These are phyloP conservation scores for Nothophytophthora sp. DNA, from an alignment of 352 stramenopile species.

Conservation along the genomic window DNA sequence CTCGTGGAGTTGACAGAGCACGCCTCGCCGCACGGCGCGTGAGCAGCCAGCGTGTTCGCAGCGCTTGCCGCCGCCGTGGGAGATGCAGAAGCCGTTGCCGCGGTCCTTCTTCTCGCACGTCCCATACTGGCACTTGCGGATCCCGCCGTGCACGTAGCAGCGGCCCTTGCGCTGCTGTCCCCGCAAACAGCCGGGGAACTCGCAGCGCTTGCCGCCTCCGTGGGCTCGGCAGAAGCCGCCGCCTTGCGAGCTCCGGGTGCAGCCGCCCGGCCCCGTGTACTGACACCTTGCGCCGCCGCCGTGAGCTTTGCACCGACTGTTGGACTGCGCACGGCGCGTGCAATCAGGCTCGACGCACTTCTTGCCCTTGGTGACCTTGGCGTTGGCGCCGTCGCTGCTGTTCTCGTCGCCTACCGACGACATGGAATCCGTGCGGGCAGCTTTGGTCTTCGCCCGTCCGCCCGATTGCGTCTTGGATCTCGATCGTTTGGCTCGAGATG, in stretches of 20 bases:
- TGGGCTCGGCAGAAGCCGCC: conserved; percentile 80
- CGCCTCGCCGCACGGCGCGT: conserved; percentile 56
- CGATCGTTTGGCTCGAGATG: conserved; percentile 16
- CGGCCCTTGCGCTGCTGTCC: conserved; percentile 82
- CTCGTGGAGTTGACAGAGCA: conserved; percentile 63
- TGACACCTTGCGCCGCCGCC: conserved; percentile 75
- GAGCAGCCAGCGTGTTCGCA: conserved; percentile 45
- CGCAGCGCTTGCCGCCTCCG: conserved; percentile 81
- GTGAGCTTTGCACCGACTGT: conserved; percentile 82
- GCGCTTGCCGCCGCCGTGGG: conserved; percentile 63
- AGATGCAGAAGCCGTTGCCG: conserved; percentile 77
- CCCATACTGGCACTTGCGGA: conserved; percentile 75
- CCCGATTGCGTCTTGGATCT: conserved; percentile 1
- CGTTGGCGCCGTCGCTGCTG: conserved; percentile 15
- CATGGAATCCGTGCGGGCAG: conserved; percentile 7
- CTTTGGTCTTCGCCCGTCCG: conserved; percentile 11
- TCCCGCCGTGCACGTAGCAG: conserved; percentile 85
- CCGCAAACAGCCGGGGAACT: conserved; percentile 67
- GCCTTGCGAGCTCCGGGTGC: conserved; percentile 71
- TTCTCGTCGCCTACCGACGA: conserved; percentile 19
- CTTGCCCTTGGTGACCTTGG: conserved; percentile 59
- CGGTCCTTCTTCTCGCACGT: conserved; percentile 87
- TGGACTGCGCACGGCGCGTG: conserved; percentile 73
- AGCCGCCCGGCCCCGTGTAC: conserved; percentile 58
- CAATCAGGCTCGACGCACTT: conserved; percentile 69